Base-by-base conservation (phyloP, 225 moss, liverwort and hornwort genomes). In the Neckera pumila region DNA sequence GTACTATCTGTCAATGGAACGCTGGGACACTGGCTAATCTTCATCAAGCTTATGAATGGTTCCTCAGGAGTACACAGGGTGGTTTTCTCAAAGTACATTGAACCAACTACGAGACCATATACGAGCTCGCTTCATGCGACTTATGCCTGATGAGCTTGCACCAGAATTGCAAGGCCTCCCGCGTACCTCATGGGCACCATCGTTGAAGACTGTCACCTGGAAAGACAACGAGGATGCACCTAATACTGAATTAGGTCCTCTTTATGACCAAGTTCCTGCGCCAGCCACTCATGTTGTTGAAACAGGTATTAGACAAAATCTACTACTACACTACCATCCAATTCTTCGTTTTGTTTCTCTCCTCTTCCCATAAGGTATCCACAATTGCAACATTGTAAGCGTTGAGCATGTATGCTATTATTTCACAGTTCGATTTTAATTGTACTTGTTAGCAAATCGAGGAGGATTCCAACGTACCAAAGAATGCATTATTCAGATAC, bases 1-100 rank as follows among this genome's bases (percentile, higher is more conserved):
- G 14, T 60, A 25, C 65, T 53, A 53, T 17, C 23, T 74, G 65
- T 54, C 43, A 69, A 78, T 71, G 49, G 27, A 82, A 59, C 58
- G 43, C 63, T 85, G 53, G 54, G 54, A 80, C 73, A 43, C 33
- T 86, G 67, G 78, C 85, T 87, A 73, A 84, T 60, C 72, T 82
- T 75, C 78, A 66, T 87, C 54, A 73, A 51, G 23, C 28, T 83
- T 43, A 34, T 64, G n/a, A 83, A 76, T 83, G 64, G 72, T 58
- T 81, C 34, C 76, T 76, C 96, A 97, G 88, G 97, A 96, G 84
- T 89, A 90, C 64, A 97, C 96, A 83, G 99, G 99, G 80, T 99
- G 99, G 99, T 99, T 88, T 85, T 91, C 91, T 67, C 87, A 92
- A 88, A 92, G 92, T 82, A 97, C 99, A 15, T 91, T 99, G 76